Evolutionary conservation across 352 stramenopile species (phyloP).

Genomic region (Pythium plurisporium): DNA sequence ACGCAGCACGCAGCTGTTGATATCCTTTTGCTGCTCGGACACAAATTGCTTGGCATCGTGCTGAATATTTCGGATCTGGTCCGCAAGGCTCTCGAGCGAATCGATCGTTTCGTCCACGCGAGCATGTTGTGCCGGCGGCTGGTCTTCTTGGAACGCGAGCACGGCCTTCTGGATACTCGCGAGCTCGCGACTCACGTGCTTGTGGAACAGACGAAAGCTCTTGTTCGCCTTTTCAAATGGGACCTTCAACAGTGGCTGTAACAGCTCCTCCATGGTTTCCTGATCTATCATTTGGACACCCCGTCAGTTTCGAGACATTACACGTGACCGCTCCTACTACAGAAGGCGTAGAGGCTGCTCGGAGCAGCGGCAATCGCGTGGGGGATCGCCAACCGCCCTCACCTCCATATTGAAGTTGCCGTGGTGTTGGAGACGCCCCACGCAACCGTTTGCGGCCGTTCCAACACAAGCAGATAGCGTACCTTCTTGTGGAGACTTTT

Average conservation of each 20-base stretch:
- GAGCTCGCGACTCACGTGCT: constrained; percentile 70
- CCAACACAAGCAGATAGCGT: constrained; percentile 1
- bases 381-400: background rate
- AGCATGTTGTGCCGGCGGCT: constrained; percentile 57
- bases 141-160: constrained; percentile 42
- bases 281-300: background rate
- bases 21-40: constrained; percentile 40
- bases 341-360: no score
- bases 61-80: constrained; percentile 42
- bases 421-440: background rate
- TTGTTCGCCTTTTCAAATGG: constrained; percentile 75
- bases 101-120: constrained; percentile 54
- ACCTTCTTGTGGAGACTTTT: constrained; percentile 1
- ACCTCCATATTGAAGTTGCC: constrained; percentile 14
- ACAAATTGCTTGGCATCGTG: constrained; percentile 44
- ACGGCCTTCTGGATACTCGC: constrained; percentile 40
- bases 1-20: constrained; percentile 51
- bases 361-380: background rate
- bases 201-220: constrained; percentile 76
- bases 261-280: constrained; percentile 38
- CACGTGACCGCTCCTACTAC: no score
- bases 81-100: constrained; percentile 38
- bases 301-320: no score
- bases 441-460: background rate
- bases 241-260: constrained; percentile 64